These are phyloP conservation scores for Pseudotulostoma volvatum DNA, from an alignment of 495 filamentous ascomycete species.

Conservation along the genomic window DNA sequence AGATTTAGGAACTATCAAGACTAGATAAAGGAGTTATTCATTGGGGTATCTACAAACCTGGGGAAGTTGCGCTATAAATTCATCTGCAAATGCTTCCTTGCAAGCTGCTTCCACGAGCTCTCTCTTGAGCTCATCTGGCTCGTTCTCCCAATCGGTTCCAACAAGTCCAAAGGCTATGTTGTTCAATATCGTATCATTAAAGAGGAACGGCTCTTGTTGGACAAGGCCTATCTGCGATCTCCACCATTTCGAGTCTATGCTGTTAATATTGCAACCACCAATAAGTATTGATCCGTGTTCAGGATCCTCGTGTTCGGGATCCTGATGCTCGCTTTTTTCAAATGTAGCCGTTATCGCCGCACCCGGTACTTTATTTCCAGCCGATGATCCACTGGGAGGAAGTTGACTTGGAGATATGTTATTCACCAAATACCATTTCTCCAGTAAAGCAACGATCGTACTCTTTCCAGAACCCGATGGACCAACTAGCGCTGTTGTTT, in stretches of 20 bases:
- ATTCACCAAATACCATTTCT: conserved; percentile 42
- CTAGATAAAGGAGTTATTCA: neutral
- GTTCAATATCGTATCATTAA: conserved; percentile 48
- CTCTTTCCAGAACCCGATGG: conserved; percentile 46
- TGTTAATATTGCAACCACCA: conserved; percentile 29
- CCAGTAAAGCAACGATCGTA: conserved; percentile 47
- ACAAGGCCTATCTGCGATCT: conserved; percentile 48
- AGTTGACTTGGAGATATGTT: neutral
- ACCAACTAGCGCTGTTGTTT: conserved; percentile 43
- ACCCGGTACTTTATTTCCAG: neutral
- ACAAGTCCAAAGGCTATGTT: conserved; percentile 50
- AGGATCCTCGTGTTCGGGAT: neutral
- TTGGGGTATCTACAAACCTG: no score
- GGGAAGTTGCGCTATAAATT: conserved; percentile 19
- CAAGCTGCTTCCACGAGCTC: conserved; percentile 17
- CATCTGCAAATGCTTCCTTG: conserved; percentile 14
- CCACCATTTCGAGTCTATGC: conserved; percentile 46
- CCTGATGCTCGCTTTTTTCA: neutral
- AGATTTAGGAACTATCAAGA: conserved; percentile 16
- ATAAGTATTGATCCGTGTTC: conserved; percentile 31
- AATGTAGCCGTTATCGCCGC: neutral
- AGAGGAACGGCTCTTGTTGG: conserved; percentile 55
- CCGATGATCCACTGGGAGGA: neutral
- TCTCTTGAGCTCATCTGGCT: conserved; percentile 31
- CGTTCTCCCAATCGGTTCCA: conserved; percentile 40